Conservation (phyloP, 1,284 basidiomycete genomes). For the Cutaneotrichosporon mucoides region DNA sequence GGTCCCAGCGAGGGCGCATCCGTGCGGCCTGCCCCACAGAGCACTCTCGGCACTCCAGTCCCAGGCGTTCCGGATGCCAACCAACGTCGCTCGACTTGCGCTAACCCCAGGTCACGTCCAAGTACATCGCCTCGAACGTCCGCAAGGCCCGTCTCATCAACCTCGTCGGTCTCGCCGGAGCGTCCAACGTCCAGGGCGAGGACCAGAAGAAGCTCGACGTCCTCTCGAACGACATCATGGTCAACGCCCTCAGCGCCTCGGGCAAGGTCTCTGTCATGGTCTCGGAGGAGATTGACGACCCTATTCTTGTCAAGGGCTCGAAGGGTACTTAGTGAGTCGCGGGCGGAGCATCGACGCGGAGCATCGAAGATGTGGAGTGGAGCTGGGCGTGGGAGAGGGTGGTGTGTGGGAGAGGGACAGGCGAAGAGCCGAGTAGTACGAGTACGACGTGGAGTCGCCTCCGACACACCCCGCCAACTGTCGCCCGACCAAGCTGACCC, state of each 20-base stretch:
- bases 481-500: constrained; percentile 1
- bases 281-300: constrained; percentile 87
- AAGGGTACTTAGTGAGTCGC: constrained; percentile 63
- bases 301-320: constrained; percentile 66
- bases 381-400: neutral
- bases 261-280: constrained; percentile 96
- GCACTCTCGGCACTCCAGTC: too few relatives aligned
- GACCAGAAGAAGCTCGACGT: constrained; percentile 99
- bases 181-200: constrained; percentile 95
- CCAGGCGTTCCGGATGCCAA: too few relatives aligned
- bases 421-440: neutral
- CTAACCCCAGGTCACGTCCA: constrained; percentile 54
- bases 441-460: neutral
- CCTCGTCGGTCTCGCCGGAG: constrained; percentile 93
- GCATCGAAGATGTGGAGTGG: neutral
- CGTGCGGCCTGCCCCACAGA: too few relatives aligned
- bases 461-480: neutral
- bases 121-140: constrained; percentile 97
- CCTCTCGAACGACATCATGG: constrained; percentile 98
- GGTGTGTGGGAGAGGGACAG: neutral
- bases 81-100: too few relatives aligned
- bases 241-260: constrained; percentile 87
- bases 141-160: constrained; percentile 96
- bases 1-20: too few relatives aligned
- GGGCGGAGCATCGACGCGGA: too few relatives aligned